A percentile compares a stretch with the other conserved stretches of the same genome.
Evolutionary conservation across 768 basidiomycete genomes (phyloP).

Genomic region (Tricholoma terreum): DNA sequence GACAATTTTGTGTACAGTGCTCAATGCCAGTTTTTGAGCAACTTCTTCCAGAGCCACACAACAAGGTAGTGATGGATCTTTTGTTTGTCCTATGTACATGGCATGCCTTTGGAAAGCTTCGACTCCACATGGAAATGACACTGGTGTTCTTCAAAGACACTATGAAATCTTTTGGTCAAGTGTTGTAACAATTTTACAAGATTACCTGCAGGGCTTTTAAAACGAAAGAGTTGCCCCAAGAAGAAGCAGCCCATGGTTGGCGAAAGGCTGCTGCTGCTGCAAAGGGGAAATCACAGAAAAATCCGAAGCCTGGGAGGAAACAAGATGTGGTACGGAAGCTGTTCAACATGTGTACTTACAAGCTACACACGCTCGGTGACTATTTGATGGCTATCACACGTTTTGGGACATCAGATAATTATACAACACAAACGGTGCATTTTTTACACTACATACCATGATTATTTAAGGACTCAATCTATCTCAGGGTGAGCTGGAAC

Average conservation of each 20-base stretch:
- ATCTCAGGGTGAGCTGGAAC: slow-evolving; percentile 36
- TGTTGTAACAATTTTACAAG: neutral
- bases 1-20: slow-evolving; percentile 5
- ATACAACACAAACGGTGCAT: slow-evolving; percentile 17
- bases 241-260: slow-evolving; percentile 22
- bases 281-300: slow-evolving; percentile 30
- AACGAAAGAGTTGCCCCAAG: slow-evolving; percentile 29
- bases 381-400: slow-evolving; percentile 18
- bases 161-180: neutral
- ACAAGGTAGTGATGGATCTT: slow-evolving; percentile 20
- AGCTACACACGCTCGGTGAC: slow-evolving; percentile 29
- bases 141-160: slow-evolving; percentile 4
- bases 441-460: neutral
- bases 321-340: slow-evolving; percentile 21
- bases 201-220: slow-evolving; percentile 17
- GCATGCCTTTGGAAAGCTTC: slow-evolving; percentile 34
- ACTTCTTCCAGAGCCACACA: slow-evolving; percentile 22
- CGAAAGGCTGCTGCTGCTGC: slow-evolving; percentile 9
- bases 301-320: slow-evolving; percentile 22
- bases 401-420: slow-evolving; percentile 21
- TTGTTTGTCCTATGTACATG: slow-evolving; percentile 29
- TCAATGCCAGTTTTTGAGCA: slow-evolving; percentile 11
- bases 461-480: neutral
- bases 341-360: slow-evolving; percentile 26
- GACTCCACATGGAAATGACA: slow-evolving; percentile 24